These are phyloP conservation scores for Beauveria rudraprayagi DNA, from an alignment of 2,329 filamentous ascomycete species.

Conservation along the genomic window DNA sequence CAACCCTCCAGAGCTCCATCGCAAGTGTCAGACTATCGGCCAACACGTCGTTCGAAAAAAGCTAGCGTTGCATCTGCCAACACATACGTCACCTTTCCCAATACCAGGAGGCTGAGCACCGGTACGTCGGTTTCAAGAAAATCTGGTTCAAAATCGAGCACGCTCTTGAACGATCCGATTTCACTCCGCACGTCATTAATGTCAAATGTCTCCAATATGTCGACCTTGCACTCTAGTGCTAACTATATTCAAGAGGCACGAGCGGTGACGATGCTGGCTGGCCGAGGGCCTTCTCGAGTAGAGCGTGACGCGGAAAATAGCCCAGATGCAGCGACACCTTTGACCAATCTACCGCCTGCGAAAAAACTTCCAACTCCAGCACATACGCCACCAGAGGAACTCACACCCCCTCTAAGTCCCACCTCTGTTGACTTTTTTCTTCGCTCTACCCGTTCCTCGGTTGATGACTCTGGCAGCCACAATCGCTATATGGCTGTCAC, in stretches of 20 bases:
- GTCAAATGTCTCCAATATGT: neutral
- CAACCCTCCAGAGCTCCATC: neutral
- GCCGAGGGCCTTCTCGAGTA: constrained; percentile 17
- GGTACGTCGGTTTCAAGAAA: neutral
- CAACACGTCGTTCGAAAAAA: constrained; percentile 29
- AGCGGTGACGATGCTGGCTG: constrained; percentile 29
- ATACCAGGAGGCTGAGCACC: constrained; percentile 3
- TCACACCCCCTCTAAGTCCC: constrained; percentile 44
- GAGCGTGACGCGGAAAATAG: constrained; percentile 20
- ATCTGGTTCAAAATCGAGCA: constrained; percentile 18
- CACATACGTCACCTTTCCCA: constrained; percentile 36
- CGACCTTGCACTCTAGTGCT: neutral
- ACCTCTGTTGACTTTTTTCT: constrained; percentile 42
- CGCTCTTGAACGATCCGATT: constrained; percentile 11
- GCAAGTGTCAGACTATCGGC: constrained; percentile 1
- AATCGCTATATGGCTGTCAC: constrained; percentile 50
- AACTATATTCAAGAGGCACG: constrained; percentile 32
- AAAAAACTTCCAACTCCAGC: constrained; percentile 14
- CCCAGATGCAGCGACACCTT: constrained; percentile 2
- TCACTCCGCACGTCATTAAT: constrained; percentile 4
- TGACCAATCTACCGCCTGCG: constrained; percentile 16
- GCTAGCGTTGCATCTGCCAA: constrained; percentile 32
- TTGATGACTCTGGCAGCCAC: constrained; percentile 23
- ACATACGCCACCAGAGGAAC: constrained; percentile 27
- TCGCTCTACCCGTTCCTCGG: constrained; percentile 30